These are phyloP conservation scores for Penicillium brevicompactum DNA, from an alignment of 2,329 filamentous ascomycete genomes.

Conservation along the genomic window DNA sequence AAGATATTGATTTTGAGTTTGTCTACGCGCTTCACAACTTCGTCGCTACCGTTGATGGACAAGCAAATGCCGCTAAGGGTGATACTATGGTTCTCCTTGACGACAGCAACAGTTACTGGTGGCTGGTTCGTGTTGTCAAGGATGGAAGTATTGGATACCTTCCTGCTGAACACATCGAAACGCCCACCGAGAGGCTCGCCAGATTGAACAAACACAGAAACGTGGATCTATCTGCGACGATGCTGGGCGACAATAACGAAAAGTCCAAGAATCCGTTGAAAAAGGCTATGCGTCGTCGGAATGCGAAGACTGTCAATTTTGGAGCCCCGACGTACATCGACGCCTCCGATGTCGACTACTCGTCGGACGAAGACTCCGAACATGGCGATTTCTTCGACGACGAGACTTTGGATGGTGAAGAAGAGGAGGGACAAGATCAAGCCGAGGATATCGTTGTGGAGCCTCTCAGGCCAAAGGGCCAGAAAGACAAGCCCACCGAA, in stretches of 20 bases:
- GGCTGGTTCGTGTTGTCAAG: conserved; percentile 95
- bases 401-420: conserved; percentile 46
- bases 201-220: conserved; percentile 97
- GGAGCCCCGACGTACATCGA: conserved; percentile 83
- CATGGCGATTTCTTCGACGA: conserved; percentile 51
- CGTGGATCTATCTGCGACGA: conserved; percentile 77
- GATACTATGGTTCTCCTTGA: conserved; percentile 98
- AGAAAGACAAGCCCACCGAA: conserved; percentile 37
- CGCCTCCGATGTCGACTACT: conserved; percentile 84
- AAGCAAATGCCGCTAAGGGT: conserved; percentile 96
- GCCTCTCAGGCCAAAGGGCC: conserved; percentile 46
- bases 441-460: conserved; percentile 47
- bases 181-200: conserved; percentile 89
- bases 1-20: conserved; percentile 99
- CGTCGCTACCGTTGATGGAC: conserved; percentile 94
- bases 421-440: conserved; percentile 35
- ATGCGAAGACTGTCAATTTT: conserved; percentile 85
- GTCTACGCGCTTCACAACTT: conserved; percentile 98
- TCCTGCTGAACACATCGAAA: conserved; percentile 97
- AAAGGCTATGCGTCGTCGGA: conserved; percentile 77
- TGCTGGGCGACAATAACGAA: conserved; percentile 72
- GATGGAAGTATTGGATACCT: conserved; percentile 96
- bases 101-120: conserved; percentile 99
- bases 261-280: conserved; percentile 83
- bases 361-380: conserved; percentile 71